Evolutionary conservation across 768 basidiomycete genomes (phyloP).

Genomic region (Pleurotus cornucopiae): DNA sequence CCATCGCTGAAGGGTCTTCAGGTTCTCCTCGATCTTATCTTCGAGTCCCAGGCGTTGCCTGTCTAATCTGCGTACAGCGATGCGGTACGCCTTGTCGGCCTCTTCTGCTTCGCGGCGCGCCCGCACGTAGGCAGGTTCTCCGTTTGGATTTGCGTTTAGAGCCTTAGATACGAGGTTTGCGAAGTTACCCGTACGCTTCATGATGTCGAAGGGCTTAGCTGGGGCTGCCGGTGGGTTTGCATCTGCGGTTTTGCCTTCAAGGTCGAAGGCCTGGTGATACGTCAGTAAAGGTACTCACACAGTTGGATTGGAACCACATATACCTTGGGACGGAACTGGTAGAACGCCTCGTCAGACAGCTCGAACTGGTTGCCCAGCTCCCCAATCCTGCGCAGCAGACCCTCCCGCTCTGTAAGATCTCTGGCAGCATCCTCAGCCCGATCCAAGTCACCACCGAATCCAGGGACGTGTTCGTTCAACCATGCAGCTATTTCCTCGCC

Average conservation of each 20-base stretch:
- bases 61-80: slow-evolving; percentile 79
- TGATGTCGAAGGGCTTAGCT: slow-evolving; percentile 33
- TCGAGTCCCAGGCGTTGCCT: slow-evolving; percentile 82
- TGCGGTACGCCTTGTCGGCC: slow-evolving; percentile 76
- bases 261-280: slow-evolving; percentile 51
- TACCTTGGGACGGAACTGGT: slow-evolving; percentile 82
- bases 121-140: slow-evolving; percentile 66
- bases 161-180: slow-evolving; percentile 74
- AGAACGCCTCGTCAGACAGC: slow-evolving; percentile 72
- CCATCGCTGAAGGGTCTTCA: slow-evolving; percentile 80
- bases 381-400: slow-evolving; percentile 66
- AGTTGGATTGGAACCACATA: slow-evolving; percentile 10
- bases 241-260: slow-evolving; percentile 34
- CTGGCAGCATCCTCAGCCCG: slow-evolving; percentile 71
- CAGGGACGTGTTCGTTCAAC: slow-evolving; percentile 75
- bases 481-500: slow-evolving; percentile 88
- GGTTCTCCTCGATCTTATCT: slow-evolving; percentile 77
- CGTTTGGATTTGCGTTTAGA: slow-evolving; percentile 41
- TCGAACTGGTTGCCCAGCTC: slow-evolving; percentile 83
- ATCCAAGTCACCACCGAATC: slow-evolving; percentile 74
- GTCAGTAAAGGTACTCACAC: background rate
- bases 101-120: slow-evolving; percentile 76
- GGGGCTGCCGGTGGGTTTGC: slow-evolving; percentile 17
- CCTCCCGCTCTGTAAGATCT: slow-evolving; percentile 59
- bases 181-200: slow-evolving; percentile 67